These are phyloP conservation scores for Clarireedia paspali DNA, from an alignment of 2,329 filamentous ascomycete genomes.

Conservation along the genomic window DNA sequence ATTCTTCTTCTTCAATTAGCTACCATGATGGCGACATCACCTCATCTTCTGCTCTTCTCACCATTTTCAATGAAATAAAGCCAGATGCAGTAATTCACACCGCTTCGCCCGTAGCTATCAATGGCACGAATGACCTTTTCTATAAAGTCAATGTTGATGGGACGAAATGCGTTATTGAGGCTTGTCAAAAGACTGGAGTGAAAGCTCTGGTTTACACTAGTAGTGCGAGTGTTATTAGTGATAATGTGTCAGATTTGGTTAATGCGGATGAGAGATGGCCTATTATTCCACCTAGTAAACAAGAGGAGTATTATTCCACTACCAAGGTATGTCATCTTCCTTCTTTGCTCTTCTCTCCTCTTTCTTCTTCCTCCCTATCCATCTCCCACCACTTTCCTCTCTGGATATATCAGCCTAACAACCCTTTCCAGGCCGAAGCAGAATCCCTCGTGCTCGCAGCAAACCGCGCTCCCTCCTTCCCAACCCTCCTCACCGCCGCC, in stretches of 20 bases:
- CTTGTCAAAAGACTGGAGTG: conserved; percentile 61
- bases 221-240: conserved; percentile 78
- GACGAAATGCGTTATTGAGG: conserved; percentile 69
- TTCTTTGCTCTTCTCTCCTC: neutral
- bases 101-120: conserved; percentile 58
- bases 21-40: conserved; percentile 79
- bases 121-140: conserved; percentile 54
- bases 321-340: conserved; percentile 49
- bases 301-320: conserved; percentile 79
- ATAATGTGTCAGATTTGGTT: conserved; percentile 69
- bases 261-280: conserved; percentile 84
- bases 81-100: conserved; percentile 89
- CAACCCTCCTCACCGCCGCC: conserved; percentile 63
- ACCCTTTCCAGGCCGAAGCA: conserved; percentile 53
- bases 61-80: conserved; percentile 56
- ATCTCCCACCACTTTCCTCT: neutral
- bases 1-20: conserved; percentile 38
- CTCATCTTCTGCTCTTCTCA: conserved; percentile 49
- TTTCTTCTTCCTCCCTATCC: neutral
- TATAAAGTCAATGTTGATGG: conserved; percentile 83
- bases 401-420: neutral
- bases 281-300: conserved; percentile 60
- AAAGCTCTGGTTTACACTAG: conserved; percentile 86
- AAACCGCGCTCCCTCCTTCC: conserved; percentile 48
- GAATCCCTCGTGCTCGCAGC: conserved; percentile 73